Conservation (phyloP, 176 grass and related monocot genomes). For the Phoenix roebelenii region DNA sequence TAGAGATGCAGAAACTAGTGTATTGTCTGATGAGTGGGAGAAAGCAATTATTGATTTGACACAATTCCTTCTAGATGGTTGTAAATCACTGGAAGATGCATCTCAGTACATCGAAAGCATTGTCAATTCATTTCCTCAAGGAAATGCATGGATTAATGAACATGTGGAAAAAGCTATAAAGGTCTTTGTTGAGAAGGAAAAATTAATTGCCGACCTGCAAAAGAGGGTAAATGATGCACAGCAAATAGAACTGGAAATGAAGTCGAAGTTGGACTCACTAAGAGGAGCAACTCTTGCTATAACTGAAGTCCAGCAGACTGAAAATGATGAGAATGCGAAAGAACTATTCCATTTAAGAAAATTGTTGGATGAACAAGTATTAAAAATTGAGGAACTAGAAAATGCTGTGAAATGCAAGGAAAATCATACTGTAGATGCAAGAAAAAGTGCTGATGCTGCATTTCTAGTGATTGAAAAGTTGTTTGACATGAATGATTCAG, state of each 20-base stretch:
- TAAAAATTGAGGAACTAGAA: slow-evolving; percentile 26
- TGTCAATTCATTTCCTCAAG: slow-evolving; percentile 59
- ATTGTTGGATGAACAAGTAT: slow-evolving; percentile 25
- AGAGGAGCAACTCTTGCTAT: slow-evolving; percentile 79
- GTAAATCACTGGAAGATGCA: slow-evolving; percentile 64
- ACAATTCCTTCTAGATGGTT: slow-evolving; percentile 64
- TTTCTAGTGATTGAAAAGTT: slow-evolving; percentile 13
- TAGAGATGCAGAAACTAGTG: slow-evolving; percentile 52
- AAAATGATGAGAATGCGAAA: slow-evolving; percentile 37
- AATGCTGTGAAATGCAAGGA: slow-evolving; percentile 20
- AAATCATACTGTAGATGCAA: slow-evolving; percentile 7
- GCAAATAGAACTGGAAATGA: slow-evolving; percentile 49
- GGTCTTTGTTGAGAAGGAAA: slow-evolving; percentile 68
- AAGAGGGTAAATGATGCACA: slow-evolving; percentile 49
- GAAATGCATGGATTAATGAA: slow-evolving; percentile 42
- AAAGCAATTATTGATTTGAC: slow-evolving; percentile 67
- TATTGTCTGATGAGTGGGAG: slow-evolving; percentile 67
- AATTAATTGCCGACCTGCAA: slow-evolving; percentile 51
- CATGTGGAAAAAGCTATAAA: slow-evolving; percentile 77
- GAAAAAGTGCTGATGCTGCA: slow-evolving; percentile 13
- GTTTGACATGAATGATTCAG: slow-evolving; percentile 5
- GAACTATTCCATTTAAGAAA: slow-evolving; percentile 25
- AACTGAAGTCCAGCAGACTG: slow-evolving; percentile 50
- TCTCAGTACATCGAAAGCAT: slow-evolving; percentile 61
- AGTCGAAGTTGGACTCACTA: slow-evolving; percentile 60